Percentiles rank a stretch among this genome's conserved stretches.
phyloP scores from a whole-genome alignment of 257 asterid genomes.

The Paraleonurus japonicus region DNA sequence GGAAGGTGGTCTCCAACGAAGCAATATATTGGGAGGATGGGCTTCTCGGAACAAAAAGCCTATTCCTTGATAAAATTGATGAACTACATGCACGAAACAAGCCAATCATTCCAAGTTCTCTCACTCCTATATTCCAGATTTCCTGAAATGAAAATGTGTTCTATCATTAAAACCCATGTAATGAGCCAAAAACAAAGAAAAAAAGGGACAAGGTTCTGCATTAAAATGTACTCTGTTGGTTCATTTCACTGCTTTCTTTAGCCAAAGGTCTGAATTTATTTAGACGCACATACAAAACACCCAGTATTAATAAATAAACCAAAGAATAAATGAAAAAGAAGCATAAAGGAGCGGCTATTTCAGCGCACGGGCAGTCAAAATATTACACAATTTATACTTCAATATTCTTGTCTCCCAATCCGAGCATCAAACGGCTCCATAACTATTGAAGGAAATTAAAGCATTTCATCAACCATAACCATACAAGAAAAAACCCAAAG shows the following conservation, averaged over 20 bases:
- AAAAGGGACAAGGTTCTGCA: background rate
- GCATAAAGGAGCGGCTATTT: background rate
- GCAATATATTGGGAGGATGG: conserved; percentile 37
- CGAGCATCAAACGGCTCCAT: conserved; percentile 4
- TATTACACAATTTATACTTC: conserved; percentile 11
- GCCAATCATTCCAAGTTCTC: conserved; percentile 60
- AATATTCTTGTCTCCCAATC: background rate
- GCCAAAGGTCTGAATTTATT: conserved; percentile 2
- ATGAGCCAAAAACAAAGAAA: conserved; percentile 2
- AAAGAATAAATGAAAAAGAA: background rate
- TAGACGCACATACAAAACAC: background rate
- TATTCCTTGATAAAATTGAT: conserved; percentile 41
- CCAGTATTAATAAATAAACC: background rate
- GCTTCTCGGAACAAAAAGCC: conserved; percentile 36
- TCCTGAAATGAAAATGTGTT: conserved; percentile 31
- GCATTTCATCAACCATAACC: conserved; percentile 18
- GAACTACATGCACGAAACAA: conserved; percentile 65
- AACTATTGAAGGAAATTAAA: conserved; percentile 5
- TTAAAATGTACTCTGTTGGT: background rate
- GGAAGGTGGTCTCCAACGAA: conserved; percentile 41
- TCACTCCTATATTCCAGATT: conserved; percentile 35
- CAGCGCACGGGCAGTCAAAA: background rate
- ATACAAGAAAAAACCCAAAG: background rate
- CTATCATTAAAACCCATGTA: conserved; percentile 7
- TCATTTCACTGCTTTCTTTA: background rate